phyloP scores from a whole-genome alignment of 371 early-diverging fungal species.

The Encephalitozoon cuniculi region DNA sequence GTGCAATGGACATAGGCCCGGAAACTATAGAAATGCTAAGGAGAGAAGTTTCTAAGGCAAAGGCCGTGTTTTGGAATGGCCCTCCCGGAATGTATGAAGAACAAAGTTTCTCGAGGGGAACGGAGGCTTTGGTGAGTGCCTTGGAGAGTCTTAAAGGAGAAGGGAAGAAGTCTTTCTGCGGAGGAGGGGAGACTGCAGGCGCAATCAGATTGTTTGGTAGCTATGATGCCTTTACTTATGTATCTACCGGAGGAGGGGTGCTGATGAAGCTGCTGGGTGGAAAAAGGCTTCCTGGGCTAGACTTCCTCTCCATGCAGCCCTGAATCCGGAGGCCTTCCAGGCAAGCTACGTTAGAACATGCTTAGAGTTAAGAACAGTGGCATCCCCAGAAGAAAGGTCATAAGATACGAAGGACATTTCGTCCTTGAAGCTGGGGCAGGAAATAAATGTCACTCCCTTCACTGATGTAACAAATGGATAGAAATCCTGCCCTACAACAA shows the following conservation, averaged over 20 bases:
- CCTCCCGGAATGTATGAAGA: constrained; percentile 95
- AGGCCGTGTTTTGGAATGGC: constrained; percentile 93
- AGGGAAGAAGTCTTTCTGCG: constrained; percentile 70
- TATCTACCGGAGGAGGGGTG: constrained; percentile 93
- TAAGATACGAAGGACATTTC: constrained; percentile 2
- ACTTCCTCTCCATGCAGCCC: constrained; percentile 31
- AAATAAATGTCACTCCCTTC: constrained; percentile 5
- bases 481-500: constrained; percentile 25
- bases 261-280: constrained; percentile 86
- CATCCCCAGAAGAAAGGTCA: background rate
- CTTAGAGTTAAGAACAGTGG: background rate
- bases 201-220: constrained; percentile 78
- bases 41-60: constrained; percentile 67
- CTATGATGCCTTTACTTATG: constrained; percentile 77
- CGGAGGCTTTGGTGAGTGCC: constrained; percentile 72
- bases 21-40: constrained; percentile 69
- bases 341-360: background rate
- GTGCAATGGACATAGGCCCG: constrained; percentile 81
- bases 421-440: background rate
- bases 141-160: constrained; percentile 68
- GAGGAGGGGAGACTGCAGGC: constrained; percentile 94
- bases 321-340: background rate
- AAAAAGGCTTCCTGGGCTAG: constrained; percentile 61
- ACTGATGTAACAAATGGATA: constrained; percentile 11
- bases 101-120: constrained; percentile 77